phyloP scores from a whole-genome alignment of 768 basidiomycete species.

The Suillus fuscotomentosus region DNA sequence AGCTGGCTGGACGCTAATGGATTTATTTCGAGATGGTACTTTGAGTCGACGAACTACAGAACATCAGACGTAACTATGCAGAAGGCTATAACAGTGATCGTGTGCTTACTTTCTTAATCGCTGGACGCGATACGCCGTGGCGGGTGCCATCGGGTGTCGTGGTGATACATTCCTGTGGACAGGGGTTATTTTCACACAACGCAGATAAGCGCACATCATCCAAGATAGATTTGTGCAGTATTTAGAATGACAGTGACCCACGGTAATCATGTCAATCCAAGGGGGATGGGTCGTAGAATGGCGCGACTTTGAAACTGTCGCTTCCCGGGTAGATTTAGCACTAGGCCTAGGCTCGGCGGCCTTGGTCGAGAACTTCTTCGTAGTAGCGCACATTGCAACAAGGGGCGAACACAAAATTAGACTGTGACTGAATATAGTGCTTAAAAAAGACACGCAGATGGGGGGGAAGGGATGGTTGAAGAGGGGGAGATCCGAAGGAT shows the following conservation, averaged over 20 bases:
- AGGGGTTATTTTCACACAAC: constrained; percentile 16
- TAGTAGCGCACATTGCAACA: constrained; percentile 21
- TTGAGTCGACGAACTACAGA: constrained; percentile 51
- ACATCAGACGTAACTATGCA: neutral
- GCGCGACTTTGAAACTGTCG: constrained; percentile 33
- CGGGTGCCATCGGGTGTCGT: constrained; percentile 64
- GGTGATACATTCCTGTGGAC: constrained; percentile 67
- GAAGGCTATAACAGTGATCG: neutral
- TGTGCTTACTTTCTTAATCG: constrained; percentile 78
- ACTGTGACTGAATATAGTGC: neutral
- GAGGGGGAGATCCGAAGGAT: constrained; percentile 23
- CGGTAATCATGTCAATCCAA: constrained; percentile 44
- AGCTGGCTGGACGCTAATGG: constrained; percentile 45
- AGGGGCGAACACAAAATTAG: neutral
- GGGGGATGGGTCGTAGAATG: constrained; percentile 51
- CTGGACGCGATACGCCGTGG: constrained; percentile 69
- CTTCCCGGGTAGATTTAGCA: constrained; percentile 23
- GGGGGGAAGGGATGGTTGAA: constrained; percentile 15
- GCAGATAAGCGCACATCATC: constrained; percentile 30
- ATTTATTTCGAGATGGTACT: constrained; percentile 49
- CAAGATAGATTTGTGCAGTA: constrained; percentile 6
- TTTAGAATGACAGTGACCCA: constrained; percentile 29
- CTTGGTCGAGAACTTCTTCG: constrained; percentile 42
- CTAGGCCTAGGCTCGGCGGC: constrained; percentile 17
- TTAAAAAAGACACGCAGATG: neutral